Conservation (phyloP, 352 stramenopile genomes). For the Phytophthora chlamydospora region DNA sequence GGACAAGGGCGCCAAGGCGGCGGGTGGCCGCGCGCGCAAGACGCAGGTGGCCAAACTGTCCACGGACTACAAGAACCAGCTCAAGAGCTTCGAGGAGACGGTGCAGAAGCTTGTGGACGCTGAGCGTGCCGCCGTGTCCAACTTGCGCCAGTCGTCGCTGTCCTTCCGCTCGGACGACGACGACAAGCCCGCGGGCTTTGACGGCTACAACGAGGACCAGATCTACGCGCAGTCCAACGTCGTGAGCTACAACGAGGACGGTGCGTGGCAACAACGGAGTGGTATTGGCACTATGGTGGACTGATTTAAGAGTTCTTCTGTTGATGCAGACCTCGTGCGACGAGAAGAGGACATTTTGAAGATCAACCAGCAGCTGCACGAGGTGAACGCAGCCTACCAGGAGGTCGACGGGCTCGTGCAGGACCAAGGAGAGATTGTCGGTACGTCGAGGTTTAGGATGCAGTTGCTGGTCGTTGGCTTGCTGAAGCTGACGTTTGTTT, state of each 20-base stretch:
- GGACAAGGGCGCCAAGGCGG: constrained; percentile 35
- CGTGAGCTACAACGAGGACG: constrained; percentile 66
- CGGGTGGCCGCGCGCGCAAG: constrained; percentile 46
- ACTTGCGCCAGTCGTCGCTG: constrained; percentile 57
- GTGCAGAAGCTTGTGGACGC: constrained; percentile 53
- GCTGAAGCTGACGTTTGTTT: constrained; percentile 8
- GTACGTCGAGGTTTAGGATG: constrained; percentile 31
- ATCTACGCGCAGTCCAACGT: constrained; percentile 72
- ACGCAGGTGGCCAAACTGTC: constrained; percentile 65
- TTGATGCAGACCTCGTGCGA: constrained; percentile 51
- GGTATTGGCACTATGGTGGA: background rate
- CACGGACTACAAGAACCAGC: constrained; percentile 68
- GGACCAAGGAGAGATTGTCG: constrained; percentile 70
- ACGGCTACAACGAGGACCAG: constrained; percentile 73
- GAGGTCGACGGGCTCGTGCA: constrained; percentile 69
- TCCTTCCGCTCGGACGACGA: constrained; percentile 54
- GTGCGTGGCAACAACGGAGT: constrained; percentile 26
- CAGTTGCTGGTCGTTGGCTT: background rate
- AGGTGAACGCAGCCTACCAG: constrained; percentile 71
- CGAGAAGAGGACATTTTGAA: constrained; percentile 75
- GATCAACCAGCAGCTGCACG: constrained; percentile 74
- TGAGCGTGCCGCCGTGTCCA: constrained; percentile 51
- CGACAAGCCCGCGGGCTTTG: constrained; percentile 41
- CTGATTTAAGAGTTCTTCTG: constrained; percentile 12
- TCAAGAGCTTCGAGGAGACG: constrained; percentile 62